A percentile compares a stretch with the other conserved stretches of the same genome.
phyloP scores from a whole-genome alignment of 441 rosid species.

The Jatropha podagrica region DNA sequence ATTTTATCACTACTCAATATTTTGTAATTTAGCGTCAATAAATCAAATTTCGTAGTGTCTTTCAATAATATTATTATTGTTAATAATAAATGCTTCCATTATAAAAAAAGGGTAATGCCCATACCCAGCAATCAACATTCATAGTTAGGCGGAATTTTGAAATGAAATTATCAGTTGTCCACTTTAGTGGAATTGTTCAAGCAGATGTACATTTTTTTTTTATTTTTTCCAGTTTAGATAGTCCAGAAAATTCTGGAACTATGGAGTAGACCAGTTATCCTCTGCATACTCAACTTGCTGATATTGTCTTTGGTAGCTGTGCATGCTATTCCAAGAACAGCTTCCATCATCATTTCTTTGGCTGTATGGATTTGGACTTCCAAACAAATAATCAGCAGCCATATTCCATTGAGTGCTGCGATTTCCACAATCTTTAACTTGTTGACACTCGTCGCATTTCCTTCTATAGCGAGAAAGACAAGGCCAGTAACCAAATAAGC shows the following conservation, averaged over 20 bases:
- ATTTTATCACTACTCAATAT: no score
- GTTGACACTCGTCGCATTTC: conserved; percentile 27
- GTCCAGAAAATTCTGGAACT: no score
- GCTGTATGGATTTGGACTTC: conserved; percentile 55
- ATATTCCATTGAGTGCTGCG: conserved; percentile 45
- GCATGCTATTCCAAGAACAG: background rate
- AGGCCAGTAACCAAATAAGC: conserved; percentile 74
- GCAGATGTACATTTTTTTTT: background rate
- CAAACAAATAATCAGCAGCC: conserved; percentile 69
- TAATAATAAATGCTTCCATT: conserved; percentile 16
- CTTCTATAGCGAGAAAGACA: conserved; percentile 42
- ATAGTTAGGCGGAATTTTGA: conserved; percentile 3
- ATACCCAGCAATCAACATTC: background rate
- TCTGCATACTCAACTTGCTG: conserved; percentile 29
- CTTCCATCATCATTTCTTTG: conserved; percentile 28
- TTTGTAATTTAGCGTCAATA: no score
- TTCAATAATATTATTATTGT: background rate
- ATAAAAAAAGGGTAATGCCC: background rate
- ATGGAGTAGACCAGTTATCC: conserved; percentile 14
- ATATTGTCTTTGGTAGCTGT: conserved; percentile 27
- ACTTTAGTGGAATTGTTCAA: conserved; percentile 7
- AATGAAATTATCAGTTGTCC: background rate
- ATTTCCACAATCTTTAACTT: conserved; percentile 27
- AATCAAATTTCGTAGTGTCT: background rate
- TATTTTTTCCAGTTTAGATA: background rate